Base-by-base conservation (phyloP, 148 eudicot species). In the Vaccinium darrowii region DNA sequence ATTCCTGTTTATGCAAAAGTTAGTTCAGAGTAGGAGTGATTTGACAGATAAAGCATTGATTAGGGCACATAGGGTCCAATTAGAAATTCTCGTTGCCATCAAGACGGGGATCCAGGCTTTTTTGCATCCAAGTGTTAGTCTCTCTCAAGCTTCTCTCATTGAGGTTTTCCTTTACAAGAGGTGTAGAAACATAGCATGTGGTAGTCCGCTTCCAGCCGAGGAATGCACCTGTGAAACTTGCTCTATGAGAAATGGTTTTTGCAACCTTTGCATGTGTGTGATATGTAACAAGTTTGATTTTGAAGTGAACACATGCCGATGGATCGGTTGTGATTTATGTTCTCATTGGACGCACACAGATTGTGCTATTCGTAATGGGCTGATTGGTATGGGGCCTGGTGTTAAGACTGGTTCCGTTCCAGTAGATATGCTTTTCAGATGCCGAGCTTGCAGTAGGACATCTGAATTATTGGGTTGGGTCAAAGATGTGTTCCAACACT, bases 261-360 rank as follows among this genome's bases (percentile, higher is more conserved):
- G 95, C 89, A 93, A 90, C 84, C 90, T 91, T 33, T 93, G 95
- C 85, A 93, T 93, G 95, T 93, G 94, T 84, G 91, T 90, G 78
- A 91, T 93, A n/a, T 93, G 95, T 81, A 92, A 86, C 87, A 92
- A 91, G 88, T 93, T 93, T 84, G 95, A 93, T 81, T 92, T 93
- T 89, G 95, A 93, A 84, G 94, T 93, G 53, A 93, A 93, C 88
- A 93, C 95, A 0, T 93, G 95, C 85, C 86, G 94, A 43, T 93
- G 95, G 95, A 91, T 93, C 67, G 94, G 95, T 30, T 93, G 95
- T 87, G 95, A 93, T 80, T 80, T 47, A 21, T 93, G 94, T 76
- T 91, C 92, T 71, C 95, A 93, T 60, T 93, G 95, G 95, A 93
- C 92, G 12, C 95, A 93, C 81, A 92, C 95, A 0, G 95, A 92